Evolutionary conservation across 768 basidiomycete species (phyloP).

Genomic region (Chiua virens): DNA sequence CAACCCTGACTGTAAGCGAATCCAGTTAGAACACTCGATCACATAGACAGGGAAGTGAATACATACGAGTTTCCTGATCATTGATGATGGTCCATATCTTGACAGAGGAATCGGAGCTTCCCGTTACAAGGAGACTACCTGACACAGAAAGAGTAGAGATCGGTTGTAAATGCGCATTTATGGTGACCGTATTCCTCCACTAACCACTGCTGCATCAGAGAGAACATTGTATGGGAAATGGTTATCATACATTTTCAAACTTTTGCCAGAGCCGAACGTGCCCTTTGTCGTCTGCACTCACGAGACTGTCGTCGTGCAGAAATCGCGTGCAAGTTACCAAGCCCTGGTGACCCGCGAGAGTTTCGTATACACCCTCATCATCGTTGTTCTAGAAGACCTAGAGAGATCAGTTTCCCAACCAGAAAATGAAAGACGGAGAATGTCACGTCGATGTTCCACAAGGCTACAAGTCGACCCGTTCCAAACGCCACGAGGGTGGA

Average conservation of each 20-base stretch:
- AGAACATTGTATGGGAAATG: slow-evolving; percentile 6
- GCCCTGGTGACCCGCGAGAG: slow-evolving; percentile 74
- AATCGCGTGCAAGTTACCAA: slow-evolving; percentile 79
- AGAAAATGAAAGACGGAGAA: not conserved
- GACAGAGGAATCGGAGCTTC: slow-evolving; percentile 77
- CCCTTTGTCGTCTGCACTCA: slow-evolving; percentile 80
- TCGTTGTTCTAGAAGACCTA: slow-evolving; percentile 39
- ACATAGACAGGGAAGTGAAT: not conserved
- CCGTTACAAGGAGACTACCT: slow-evolving; percentile 60
- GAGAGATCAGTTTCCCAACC: slow-evolving; percentile 1
- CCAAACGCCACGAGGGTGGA: slow-evolving; percentile 54
- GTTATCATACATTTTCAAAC: slow-evolving; percentile 25
- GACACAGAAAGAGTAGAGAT: slow-evolving; percentile 66
- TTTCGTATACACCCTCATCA: slow-evolving; percentile 60
- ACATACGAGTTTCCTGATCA: slow-evolving; percentile 31
- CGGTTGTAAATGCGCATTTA: slow-evolving; percentile 65
- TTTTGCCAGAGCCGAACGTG: slow-evolving; percentile 60
- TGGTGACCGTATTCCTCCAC: slow-evolving; percentile 52
- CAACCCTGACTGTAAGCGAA: slow-evolving; percentile 33
- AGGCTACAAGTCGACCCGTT: slow-evolving; percentile 51
- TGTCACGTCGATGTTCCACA: slow-evolving; percentile 59
- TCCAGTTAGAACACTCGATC: slow-evolving; percentile 6
- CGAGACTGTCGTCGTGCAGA: slow-evolving; percentile 47
- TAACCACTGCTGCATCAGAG: slow-evolving; percentile 29
- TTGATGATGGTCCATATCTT: slow-evolving; percentile 65